phyloP scores from a whole-genome alignment of 2,329 filamentous ascomycete genomes.

The Colletotrichum sp. region DNA sequence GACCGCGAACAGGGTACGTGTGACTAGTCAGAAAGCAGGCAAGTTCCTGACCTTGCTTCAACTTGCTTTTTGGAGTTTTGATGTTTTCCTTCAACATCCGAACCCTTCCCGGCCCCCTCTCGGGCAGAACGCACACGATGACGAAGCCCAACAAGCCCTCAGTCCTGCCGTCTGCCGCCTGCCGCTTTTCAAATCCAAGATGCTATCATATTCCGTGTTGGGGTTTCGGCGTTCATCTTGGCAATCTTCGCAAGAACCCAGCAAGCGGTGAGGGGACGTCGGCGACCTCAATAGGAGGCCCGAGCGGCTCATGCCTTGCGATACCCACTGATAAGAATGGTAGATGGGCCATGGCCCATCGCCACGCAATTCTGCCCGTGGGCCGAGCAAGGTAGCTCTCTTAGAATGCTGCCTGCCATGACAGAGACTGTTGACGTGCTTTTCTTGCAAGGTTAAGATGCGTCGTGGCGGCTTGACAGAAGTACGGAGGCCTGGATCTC shows the following conservation, averaged over 20 bases:
- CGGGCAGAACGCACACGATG: not conserved
- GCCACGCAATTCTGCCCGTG: not conserved
- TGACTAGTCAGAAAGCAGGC: not conserved
- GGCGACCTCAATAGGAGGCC: not conserved
- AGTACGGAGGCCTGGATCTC: not conserved
- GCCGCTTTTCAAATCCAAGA: not conserved
- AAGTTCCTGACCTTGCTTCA: not conserved
- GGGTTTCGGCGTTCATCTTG: not conserved
- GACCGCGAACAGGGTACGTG: not conserved
- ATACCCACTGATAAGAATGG: not conserved
- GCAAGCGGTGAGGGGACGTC: not conserved
- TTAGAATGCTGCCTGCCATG: not conserved
- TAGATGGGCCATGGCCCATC: not conserved
- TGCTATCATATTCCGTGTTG: not conserved
- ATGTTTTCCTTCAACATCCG: not conserved
- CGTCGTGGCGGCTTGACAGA: not conserved
- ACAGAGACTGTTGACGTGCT: not conserved
- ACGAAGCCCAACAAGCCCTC: not conserved
- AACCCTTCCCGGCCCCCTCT: not conserved
- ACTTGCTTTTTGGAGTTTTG: not conserved
- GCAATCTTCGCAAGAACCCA: not conserved
- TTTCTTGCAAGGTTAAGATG: not conserved
- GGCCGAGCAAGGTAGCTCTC: not conserved
- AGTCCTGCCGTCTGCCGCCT: not conserved
- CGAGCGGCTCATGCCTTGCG: not conserved